A percentile compares a stretch with the other conserved stretches of the same genome.
Conservation (phyloP, 2,329 filamentous ascomycete species). For the Trichoderma arundinaceum region DNA sequence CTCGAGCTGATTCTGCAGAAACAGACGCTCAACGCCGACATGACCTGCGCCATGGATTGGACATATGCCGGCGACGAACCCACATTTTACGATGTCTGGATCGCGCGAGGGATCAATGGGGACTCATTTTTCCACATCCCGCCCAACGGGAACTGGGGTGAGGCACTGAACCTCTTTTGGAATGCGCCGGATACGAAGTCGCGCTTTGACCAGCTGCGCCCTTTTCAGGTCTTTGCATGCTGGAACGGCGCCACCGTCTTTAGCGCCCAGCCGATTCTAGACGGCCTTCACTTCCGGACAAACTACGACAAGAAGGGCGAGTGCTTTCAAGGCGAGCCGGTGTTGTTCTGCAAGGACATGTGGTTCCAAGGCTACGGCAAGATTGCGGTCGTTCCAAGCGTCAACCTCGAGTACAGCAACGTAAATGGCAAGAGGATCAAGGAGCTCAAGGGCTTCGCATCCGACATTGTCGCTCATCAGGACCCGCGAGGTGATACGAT, state of each 20-base stretch:
- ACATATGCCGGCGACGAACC: constrained; percentile 50
- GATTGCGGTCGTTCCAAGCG: constrained; percentile 61
- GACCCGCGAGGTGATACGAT: constrained; percentile 44
- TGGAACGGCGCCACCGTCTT: constrained; percentile 64
- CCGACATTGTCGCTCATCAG: constrained; percentile 42
- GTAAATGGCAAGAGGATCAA: constrained; percentile 54
- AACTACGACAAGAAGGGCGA: constrained; percentile 44
- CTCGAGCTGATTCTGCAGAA: constrained; percentile 61
- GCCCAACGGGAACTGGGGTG: constrained; percentile 55
- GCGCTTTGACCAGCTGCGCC: constrained; percentile 46
- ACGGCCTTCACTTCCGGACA: constrained; percentile 53
- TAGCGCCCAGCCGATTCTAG: constrained; percentile 53
- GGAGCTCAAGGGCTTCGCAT: constrained; percentile 55
- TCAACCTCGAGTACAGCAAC: constrained; percentile 62
- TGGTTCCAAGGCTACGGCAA: constrained; percentile 57
- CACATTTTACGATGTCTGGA: constrained; percentile 64
- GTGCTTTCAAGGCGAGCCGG: constrained; percentile 61
- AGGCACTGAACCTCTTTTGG: constrained; percentile 59
- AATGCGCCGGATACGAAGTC: constrained; percentile 48
- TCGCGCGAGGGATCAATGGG: constrained; percentile 57
- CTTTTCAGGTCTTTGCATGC: constrained; percentile 66
- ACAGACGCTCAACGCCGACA: constrained; percentile 53
- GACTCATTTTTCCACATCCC: constrained; percentile 62
- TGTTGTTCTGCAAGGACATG: constrained; percentile 62
- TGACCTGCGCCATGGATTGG: constrained; percentile 67